Conservation (phyloP, 1,139 yeast species). For the Yamadazyma friedrichii region DNA sequence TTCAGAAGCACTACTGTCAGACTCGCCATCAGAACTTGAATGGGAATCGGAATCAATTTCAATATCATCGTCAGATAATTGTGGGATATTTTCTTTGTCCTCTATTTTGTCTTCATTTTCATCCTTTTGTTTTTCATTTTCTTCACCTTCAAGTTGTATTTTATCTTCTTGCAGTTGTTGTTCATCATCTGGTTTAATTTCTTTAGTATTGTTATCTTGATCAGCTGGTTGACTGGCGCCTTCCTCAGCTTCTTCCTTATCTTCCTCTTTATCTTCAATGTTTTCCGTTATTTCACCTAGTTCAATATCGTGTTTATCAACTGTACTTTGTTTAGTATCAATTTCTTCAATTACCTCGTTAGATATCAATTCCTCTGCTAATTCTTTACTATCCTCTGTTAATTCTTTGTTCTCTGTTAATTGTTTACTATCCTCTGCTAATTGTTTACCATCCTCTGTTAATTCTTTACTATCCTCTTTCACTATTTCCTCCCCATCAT, state of each 20-base stretch:
- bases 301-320: background rate
- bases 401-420: no score
- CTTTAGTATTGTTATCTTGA: background rate
- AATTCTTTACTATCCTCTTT: no score
- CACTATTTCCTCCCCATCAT: background rate
- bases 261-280: background rate
- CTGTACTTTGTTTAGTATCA: background rate
- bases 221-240: background rate
- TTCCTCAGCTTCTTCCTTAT: background rate
- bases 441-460: background rate
- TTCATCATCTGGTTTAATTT: background rate
- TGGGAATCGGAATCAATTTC: background rate
- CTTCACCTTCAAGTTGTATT: background rate
- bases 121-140: background rate
- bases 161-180: background rate
- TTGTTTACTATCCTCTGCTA: no score
- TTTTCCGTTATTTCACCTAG: background rate
- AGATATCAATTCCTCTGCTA: background rate
- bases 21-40: conserved; percentile 8
- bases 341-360: background rate
- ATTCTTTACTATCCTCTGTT: background rate
- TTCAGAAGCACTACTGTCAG: conserved; percentile 3
- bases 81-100: conserved; percentile 10
- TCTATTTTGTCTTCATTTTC: background rate
- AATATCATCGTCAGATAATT: conserved; percentile 31